Percentiles rank a stretch among this genome's conserved stretches.
phyloP scores from a whole-genome alignment of 2,329 filamentous ascomycete species.

The Fusarium brachygibbosum region DNA sequence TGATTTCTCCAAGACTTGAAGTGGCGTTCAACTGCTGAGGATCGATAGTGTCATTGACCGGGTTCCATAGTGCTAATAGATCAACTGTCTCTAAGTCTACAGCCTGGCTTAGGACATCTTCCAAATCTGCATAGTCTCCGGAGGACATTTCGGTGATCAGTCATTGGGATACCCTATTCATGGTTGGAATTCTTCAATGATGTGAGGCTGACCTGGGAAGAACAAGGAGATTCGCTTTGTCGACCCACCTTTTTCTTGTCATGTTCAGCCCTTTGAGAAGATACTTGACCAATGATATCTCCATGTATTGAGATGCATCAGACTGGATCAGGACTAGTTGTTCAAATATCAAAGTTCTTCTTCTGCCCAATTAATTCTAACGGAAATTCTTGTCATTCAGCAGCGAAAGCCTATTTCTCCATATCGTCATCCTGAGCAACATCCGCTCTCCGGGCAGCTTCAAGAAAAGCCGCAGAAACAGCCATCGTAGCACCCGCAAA shows the following conservation, averaged over 20 bases:
- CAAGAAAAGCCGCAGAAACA: not conserved
- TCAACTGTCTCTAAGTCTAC: fast-evolving
- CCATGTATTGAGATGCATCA: fast-evolving
- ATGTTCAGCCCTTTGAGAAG: constrained; percentile 12
- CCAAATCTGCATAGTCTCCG: fast-evolving
- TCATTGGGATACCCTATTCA: fast-evolving
- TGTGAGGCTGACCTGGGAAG: not conserved
- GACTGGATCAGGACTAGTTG: not conserved
- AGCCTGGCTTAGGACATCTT: fast-evolving
- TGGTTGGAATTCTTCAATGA: not conserved
- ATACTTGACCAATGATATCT: not conserved
- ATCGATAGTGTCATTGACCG: not conserved
- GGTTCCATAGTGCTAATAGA: not conserved
- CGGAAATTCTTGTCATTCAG: not conserved
- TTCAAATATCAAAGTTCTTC: not conserved
- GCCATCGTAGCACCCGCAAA: not conserved
- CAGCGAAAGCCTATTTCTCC: not conserved
- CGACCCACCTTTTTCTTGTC: constrained; percentile 30
- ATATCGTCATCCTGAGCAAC: fast-evolving
- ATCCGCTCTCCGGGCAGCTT: not conserved
- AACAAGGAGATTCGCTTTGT: not conserved
- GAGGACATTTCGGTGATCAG: not conserved
- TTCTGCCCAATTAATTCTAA: too few relatives aligned
- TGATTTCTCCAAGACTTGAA: too few relatives aligned
- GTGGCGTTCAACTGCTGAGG: not conserved